Evolutionary conservation across 805 yeast genomes (phyloP), one percentile per base, ranked within the genome.

Genomic region (Jamesozyma piceae): DNA sequence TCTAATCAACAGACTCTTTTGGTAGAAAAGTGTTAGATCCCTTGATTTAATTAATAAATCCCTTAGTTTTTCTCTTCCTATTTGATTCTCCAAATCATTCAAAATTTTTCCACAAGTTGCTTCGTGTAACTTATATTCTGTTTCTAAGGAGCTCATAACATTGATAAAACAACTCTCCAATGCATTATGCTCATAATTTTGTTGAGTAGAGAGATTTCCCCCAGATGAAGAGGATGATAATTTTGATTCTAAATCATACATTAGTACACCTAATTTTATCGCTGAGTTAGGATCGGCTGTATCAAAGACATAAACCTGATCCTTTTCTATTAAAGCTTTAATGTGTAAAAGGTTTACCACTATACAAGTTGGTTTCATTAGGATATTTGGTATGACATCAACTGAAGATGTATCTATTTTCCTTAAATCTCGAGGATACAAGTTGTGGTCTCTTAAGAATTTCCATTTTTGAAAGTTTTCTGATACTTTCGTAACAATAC

Each of bases 311-410:
- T 84, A 73, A 9, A 92, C 94, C 48, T 73, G 68, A 53, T 90
- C 86, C 34, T 76, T 72, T 53, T 82, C 84, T n/a, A 92, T 77
- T 37, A 92, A 69, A 1, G 97, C 97, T 50, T 92, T 82, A 39
- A 92, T 87, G 58, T 89, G 92, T 31, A 92, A 65, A 55, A 92
- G 64, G 57, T 88, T 89, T 38, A 92, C 78, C 42, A 92, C 67
- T 17, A 90, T 83, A 41, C 94, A 82, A 65, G 75, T 41, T 14
- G 77, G 73, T 45, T 97, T 73, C 19, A 88, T 87, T 46, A 89
- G 79, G 37, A 92, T 82, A 17, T 87, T 78, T 0, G 98, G 98
- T 3, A 89, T 89, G 18, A 90, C 85, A 61, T 87, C 95, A 42
- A 82, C 71, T 21, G 80, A 71, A 28, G 84, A 82, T 44, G 71